phyloP scores from a whole-genome alignment of 192 early-diverging fungal species.

The Coemansia sp. region DNA sequence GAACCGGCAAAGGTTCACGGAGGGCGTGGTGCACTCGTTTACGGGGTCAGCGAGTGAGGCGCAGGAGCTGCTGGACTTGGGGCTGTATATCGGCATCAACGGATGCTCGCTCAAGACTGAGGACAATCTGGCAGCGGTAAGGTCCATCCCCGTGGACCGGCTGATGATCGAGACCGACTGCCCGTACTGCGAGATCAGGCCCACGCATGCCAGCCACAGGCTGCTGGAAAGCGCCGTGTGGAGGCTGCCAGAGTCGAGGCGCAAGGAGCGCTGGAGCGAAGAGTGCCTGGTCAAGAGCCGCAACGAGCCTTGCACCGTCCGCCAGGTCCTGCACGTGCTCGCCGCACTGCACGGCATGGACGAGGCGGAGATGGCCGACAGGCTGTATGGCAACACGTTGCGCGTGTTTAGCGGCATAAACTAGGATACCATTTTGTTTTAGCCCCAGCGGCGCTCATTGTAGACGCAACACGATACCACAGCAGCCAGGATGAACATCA shows the following conservation, averaged over 20 bases:
- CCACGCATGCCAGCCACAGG: slow-evolving; percentile 78
- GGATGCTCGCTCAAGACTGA: slow-evolving; percentile 92
- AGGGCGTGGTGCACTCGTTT: slow-evolving; percentile 84
- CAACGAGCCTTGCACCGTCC: slow-evolving; percentile 83
- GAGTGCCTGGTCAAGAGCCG: slow-evolving; percentile 72
- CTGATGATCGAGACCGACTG: slow-evolving; percentile 94
- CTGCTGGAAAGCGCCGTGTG: slow-evolving; percentile 54
- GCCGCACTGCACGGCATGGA: slow-evolving; percentile 62
- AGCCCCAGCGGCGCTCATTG: slow-evolving; percentile 52
- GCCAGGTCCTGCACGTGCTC: slow-evolving; percentile 70
- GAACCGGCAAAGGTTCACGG: slow-evolving; percentile 63
- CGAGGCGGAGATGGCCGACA: slow-evolving; percentile 58
- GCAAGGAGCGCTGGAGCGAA: slow-evolving; percentile 67
- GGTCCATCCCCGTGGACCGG: slow-evolving; percentile 71
- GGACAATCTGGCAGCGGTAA: slow-evolving; percentile 77
- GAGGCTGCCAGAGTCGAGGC: slow-evolving; percentile 58
- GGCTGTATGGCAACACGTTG: slow-evolving; percentile 68
- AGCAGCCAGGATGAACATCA: slow-evolving; percentile 52
- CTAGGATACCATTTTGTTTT: not conserved
- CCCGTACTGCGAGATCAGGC: slow-evolving; percentile 90
- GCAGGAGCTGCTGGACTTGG: slow-evolving; percentile 64
- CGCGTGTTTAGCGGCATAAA: slow-evolving; percentile 59
- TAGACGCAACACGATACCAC: slow-evolving; percentile 54
- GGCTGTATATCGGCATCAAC: slow-evolving; percentile 91
- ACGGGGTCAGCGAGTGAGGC: slow-evolving; percentile 74